Evolutionary conservation across 2,329 filamentous ascomycete species (phyloP).

Genomic region (Alternaria rosae): DNA sequence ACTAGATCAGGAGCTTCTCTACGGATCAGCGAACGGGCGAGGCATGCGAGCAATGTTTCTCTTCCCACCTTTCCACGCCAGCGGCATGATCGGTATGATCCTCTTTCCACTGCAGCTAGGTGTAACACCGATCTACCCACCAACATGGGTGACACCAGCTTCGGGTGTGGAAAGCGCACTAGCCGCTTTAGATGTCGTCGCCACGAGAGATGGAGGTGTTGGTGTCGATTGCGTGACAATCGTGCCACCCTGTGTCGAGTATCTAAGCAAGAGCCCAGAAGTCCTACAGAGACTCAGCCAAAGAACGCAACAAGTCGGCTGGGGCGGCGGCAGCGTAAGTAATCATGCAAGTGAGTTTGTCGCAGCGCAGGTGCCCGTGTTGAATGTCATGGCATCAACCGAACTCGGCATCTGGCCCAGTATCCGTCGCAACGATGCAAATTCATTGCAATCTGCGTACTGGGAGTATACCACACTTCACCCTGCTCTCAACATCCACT

Average conservation of each 20-base stretch:
- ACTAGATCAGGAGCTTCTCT: neutral
- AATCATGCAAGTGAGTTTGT: slow-evolving; percentile 8
- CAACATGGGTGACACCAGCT: slow-evolving; percentile 1
- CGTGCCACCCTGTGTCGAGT: slow-evolving; percentile 5
- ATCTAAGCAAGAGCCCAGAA: slow-evolving; percentile 7
- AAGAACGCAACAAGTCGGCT: slow-evolving; percentile 2
- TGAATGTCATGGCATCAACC: slow-evolving; percentile 13
- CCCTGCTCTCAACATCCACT: slow-evolving; percentile 17
- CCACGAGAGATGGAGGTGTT: neutral
- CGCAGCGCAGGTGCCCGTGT: slow-evolving; percentile 1
- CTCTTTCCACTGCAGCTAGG: slow-evolving; percentile 10
- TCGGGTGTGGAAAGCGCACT: neutral
- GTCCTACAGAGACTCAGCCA: slow-evolving; percentile 3
- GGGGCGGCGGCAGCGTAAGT: slow-evolving; percentile 18
- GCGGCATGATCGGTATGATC: slow-evolving; percentile 10
- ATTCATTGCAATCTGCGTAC: neutral
- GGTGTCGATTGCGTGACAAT: neutral
- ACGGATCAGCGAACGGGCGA: neutral
- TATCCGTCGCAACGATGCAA: neutral
- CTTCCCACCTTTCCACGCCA: slow-evolving; percentile 17
- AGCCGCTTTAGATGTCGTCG: neutral
- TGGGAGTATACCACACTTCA: slow-evolving; percentile 20
- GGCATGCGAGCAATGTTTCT: slow-evolving; percentile 2
- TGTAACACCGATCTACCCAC: slow-evolving; percentile 6
- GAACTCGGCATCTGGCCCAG: slow-evolving; percentile 18